A percentile compares a stretch with the other conserved stretches of the same genome.
Evolutionary conservation across 1,284 basidiomycete species (phyloP).

Genomic region (Vanrija sp.): DNA sequence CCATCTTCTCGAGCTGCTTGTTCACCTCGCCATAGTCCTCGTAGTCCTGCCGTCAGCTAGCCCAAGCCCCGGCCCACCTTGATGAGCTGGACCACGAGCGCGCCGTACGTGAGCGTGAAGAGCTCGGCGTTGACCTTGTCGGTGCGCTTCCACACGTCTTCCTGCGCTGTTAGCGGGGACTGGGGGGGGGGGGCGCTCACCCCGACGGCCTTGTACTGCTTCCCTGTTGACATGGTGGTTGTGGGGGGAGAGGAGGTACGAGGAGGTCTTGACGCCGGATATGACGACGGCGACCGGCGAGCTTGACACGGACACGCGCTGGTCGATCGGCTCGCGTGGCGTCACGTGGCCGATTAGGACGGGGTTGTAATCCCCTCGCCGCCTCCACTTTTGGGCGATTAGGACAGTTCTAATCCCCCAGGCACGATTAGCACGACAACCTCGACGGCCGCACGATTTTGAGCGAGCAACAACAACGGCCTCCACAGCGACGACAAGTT

Average conservation of each 20-base stretch:
- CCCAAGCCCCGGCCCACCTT: conserved; percentile 52
- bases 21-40: conserved; percentile 88
- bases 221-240: conserved; percentile 20
- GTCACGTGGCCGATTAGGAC: not conserved
- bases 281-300: too few species aligned
- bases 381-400: too few species aligned
- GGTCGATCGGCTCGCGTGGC: not conserved
- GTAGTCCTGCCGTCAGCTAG: conserved; percentile 60
- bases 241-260: not conserved
- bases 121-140: conserved; percentile 97
- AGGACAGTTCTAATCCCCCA: too few species aligned
- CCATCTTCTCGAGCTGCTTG: conserved; percentile 65
- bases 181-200: conserved; percentile 19
- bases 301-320: not conserved
- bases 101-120: conserved; percentile 95
- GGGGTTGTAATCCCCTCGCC: not conserved
- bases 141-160: conserved; percentile 87
- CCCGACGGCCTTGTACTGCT: conserved; percentile 48
- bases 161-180: conserved; percentile 42
- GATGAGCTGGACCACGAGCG: conserved; percentile 94
- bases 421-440: too few species aligned
- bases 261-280: too few species aligned
- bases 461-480: not conserved
- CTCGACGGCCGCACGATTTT: not conserved
- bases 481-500: not conserved